Evolutionary conservation across 768 basidiomycete species (phyloP).

Genomic region (Sistotremastrum niveocremeum): DNA sequence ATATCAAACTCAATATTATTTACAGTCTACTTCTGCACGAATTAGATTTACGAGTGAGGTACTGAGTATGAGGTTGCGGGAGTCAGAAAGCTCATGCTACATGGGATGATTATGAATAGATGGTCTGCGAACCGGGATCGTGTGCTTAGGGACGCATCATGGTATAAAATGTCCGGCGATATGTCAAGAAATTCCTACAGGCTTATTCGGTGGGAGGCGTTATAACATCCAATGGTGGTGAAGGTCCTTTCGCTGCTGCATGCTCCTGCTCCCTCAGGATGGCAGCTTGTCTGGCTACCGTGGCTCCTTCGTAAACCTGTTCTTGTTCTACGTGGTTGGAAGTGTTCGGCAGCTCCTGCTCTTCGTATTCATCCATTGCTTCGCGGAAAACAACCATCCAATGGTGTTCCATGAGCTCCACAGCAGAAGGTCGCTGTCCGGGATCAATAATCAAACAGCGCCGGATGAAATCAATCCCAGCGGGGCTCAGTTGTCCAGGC

Average conservation of each 20-base stretch:
- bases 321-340: slow-evolving; percentile 35
- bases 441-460: slow-evolving; percentile 85
- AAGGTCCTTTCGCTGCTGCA: slow-evolving; percentile 37
- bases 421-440: slow-evolving; percentile 66
- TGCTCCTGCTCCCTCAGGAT: slow-evolving; percentile 47
- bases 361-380: slow-evolving; percentile 53
- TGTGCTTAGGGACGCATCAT: background rate
- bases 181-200: background rate
- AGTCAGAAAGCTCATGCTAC: background rate
- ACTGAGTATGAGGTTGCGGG: too few species aligned
- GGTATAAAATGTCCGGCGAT: background rate
- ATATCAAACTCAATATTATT: too few species aligned
- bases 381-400: slow-evolving; percentile 85
- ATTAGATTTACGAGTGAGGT: too few species aligned
- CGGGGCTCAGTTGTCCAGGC: slow-evolving; percentile 70
- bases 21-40: too few species aligned
- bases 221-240: slow-evolving; percentile 30
- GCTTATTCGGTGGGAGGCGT: slow-evolving; percentile 21
- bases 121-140: too few species aligned
- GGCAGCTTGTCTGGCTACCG: slow-evolving; percentile 42
- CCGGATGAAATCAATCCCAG: slow-evolving; percentile 89
- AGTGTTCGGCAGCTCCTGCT: slow-evolving; percentile 36
- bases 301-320: slow-evolving; percentile 34
- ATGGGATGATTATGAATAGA: background rate
- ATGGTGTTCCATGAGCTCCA: slow-evolving; percentile 72